Percentiles rank a stretch among this genome's conserved stretches.
These are phyloP conservation scores for Fragaria vesca DNA, from an alignment of 306 rosid genomes.

Conservation along the genomic window DNA sequence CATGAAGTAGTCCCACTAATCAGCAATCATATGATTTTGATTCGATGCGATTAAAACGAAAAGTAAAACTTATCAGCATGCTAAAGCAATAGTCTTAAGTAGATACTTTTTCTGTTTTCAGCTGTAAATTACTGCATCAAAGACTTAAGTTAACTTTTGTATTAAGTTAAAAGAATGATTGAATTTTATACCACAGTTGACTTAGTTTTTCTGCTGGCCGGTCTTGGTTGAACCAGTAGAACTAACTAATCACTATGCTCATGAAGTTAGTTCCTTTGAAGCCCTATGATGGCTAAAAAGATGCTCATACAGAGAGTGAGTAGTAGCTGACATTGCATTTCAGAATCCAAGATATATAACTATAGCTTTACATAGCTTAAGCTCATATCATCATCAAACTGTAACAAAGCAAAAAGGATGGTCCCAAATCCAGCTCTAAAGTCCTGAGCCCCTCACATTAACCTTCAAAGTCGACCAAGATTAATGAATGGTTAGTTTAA, in stretches of 20 bases:
- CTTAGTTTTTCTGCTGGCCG: background rate
- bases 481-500: background rate
- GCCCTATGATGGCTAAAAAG: background rate
- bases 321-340: slow-evolving; percentile 9
- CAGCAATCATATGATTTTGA: background rate
- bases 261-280: background rate
- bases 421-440: slow-evolving; percentile 57
- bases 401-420: slow-evolving; percentile 29
- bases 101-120: background rate
- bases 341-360: slow-evolving; percentile 17
- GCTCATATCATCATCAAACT: slow-evolving; percentile 4
- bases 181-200: background rate
- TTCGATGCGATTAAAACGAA: background rate
- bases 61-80: background rate
- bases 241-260: background rate
- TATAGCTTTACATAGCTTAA: background rate
- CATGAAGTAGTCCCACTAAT: background rate
- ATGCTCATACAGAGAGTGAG: slow-evolving; percentile 4
- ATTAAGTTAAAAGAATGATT: background rate
- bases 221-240: background rate
- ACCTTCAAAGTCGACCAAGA: background rate
- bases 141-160: background rate
- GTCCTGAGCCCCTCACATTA: slow-evolving; percentile 10
- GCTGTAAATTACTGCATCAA: background rate
- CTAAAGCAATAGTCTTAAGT: background rate